Conservation (phyloP, 805 yeast genomes). For the Sugiyamaella chiloensis region DNA sequence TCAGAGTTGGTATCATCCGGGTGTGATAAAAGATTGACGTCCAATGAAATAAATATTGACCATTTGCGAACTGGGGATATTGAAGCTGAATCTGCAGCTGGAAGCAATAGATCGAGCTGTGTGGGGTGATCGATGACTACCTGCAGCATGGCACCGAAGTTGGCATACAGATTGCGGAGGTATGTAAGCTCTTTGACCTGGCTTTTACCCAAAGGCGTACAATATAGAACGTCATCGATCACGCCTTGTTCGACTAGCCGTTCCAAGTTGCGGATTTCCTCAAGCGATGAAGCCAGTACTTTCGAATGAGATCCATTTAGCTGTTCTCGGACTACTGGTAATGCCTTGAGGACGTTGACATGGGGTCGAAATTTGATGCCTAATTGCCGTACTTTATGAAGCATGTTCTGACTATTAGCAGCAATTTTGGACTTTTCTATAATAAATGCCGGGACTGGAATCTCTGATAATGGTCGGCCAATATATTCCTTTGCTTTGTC, state of each 20-base stretch:
- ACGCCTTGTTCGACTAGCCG: conserved; percentile 40
- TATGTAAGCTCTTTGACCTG: conserved; percentile 33
- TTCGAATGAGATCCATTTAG: conserved; percentile 25
- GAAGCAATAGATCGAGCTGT: conserved; percentile 48
- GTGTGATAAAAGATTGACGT: conserved; percentile 58
- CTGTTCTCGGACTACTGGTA: conserved; percentile 55
- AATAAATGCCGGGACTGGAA: conserved; percentile 20
- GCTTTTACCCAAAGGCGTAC: conserved; percentile 56
- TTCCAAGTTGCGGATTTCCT: conserved; percentile 56
- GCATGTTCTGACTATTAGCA: conserved; percentile 12
- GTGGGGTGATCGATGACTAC: conserved; percentile 58
- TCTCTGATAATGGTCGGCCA: conserved; percentile 10
- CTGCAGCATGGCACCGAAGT: conserved; percentile 18
- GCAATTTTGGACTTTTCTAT: conserved; percentile 17
- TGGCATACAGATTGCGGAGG: conserved; percentile 39
- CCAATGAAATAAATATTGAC: conserved; percentile 64
- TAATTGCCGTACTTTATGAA: conserved; percentile 3
- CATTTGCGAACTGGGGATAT: conserved; percentile 34
- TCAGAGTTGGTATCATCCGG: conserved; percentile 3
- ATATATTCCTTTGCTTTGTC: conserved; percentile 16
- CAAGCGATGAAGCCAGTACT: conserved; percentile 64
- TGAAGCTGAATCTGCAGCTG: not conserved
- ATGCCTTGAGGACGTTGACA: conserved; percentile 70
- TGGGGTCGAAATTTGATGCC: conserved; percentile 51
- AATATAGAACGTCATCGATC: conserved; percentile 50